Base-by-base conservation (phyloP, 202 grass and related monocot genomes). In the Carex arenaria region DNA sequence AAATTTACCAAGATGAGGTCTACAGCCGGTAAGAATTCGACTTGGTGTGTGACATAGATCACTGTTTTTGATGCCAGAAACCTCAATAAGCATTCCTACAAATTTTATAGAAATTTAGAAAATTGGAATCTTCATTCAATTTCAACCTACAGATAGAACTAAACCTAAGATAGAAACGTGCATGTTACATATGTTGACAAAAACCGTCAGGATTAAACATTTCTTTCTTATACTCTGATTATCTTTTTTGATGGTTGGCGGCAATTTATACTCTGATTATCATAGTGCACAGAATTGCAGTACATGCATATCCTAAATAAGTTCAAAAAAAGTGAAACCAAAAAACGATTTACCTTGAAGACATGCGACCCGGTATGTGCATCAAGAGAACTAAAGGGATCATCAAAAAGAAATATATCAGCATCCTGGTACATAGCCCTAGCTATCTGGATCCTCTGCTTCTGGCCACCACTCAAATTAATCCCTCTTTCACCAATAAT, bases 401-500 rank as follows among this genome's bases (percentile, higher is more conserved):
- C 92, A 81, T 92, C 92, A 7, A 94, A 94, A 30, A 92, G 78
- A 64, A 83, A 92, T 55, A 94, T 90, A 85, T 92, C 90, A 1
- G 92, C 81, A 62, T 92, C 87, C 59, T 94, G 92, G 85, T 92
- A 94, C 22, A 94, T 52, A 75, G 92, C 92, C 3, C 92, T 84
- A 18, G 92, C 92, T 83, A 94, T 92, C 66, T 94, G 92, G 63
- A 94, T 88, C 69, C 92, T 90, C 76, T 94, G 92, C 67, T 94
- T 92, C 61, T 94, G 92, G 3, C 90, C 90, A 0, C 92, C 90
- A 31, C 92, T 94, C 80, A 92, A 87, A 77, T 94, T 92, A 75
- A 94, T 94, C 43, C 92, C 88, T 64, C 90, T 87, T 72, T 94
- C 90, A 63, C 92, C 92, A 38, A 92, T 92, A 19, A 94, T 32